A percentile compares a stretch with the other conserved stretches of the same genome.
Evolutionary conservation across 2,329 filamentous ascomycete genomes (phyloP).

Genomic region (Pseudogymnoascus sp.): DNA sequence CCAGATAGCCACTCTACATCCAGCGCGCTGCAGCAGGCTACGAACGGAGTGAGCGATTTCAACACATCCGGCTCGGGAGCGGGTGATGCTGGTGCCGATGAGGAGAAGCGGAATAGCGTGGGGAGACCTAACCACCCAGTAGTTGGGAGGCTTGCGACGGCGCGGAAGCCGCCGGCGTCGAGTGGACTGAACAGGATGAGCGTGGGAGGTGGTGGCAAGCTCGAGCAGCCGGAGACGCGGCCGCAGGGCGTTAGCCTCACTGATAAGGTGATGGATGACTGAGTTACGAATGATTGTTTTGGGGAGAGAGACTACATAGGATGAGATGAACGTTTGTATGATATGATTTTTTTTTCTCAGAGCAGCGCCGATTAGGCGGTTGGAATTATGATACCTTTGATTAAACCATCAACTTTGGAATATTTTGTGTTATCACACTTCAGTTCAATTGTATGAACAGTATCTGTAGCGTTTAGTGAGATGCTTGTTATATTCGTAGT

Average conservation of each 20-base stretch:
- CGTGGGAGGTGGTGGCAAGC: slow-evolving; percentile 26
- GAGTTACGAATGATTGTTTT: slow-evolving; percentile 17
- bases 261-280: slow-evolving; percentile 75
- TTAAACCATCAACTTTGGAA: neutral
- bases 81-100: neutral
- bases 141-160: slow-evolving; percentile 41
- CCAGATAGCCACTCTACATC: neutral
- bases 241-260: slow-evolving; percentile 57
- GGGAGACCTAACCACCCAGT: slow-evolving; percentile 46
- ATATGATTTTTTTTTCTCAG: neutral
- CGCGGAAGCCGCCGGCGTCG: slow-evolving; percentile 27
- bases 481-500: neutral
- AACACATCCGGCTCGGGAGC: neutral
- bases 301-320: neutral
- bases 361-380: neutral
- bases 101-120: slow-evolving; percentile 59
- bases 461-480: neutral
- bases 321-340: slow-evolving; percentile 8
- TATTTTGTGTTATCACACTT: neutral
- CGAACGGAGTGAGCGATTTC: slow-evolving; percentile 17
- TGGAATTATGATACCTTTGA: slow-evolving; percentile 9
- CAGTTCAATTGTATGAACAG: neutral
- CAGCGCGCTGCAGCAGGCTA: slow-evolving; percentile 17
- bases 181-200: slow-evolving; percentile 26
- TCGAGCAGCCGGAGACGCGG: slow-evolving; percentile 33